Evolutionary conservation across 108 stramenopile species (phyloP).

Genomic region (Fragilaria crotonensis): DNA sequence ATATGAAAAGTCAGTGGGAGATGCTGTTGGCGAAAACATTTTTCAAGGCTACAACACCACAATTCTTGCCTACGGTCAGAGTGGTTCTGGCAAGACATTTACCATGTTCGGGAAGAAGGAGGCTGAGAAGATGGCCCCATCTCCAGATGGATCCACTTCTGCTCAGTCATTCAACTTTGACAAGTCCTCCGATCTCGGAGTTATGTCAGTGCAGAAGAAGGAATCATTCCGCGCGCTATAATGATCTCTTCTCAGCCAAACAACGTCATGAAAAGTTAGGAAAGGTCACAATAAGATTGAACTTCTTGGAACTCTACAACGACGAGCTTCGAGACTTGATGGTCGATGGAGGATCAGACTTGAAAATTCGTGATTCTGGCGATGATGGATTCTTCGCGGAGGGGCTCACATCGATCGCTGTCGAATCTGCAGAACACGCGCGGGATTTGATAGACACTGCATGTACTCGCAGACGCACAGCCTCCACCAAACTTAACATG

Average conservation of each 20-base stretch:
- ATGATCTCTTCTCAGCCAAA: slow-evolving; percentile 40
- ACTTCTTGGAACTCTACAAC: slow-evolving; percentile 47
- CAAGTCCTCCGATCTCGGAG: no score
- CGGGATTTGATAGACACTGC: slow-evolving; percentile 34
- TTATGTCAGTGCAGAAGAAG: slow-evolving; percentile 21
- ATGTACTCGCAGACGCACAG: slow-evolving; percentile 30
- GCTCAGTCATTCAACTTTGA: no score
- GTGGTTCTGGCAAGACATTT: slow-evolving; percentile 46
- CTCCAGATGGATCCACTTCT: no score
- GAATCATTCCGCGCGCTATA: slow-evolving; percentile 46
- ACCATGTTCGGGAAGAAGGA: slow-evolving; percentile 23
- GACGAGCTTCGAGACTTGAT: slow-evolving; percentile 42
- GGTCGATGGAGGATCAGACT: slow-evolving; percentile 4
- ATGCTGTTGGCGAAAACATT: slow-evolving; percentile 14
- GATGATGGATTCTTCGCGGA: slow-evolving; percentile 41
- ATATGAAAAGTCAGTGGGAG: slow-evolving; percentile 15
- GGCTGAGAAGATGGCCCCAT: no score
- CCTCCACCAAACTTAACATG: slow-evolving; percentile 71
- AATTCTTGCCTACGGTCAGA: slow-evolving; percentile 63
- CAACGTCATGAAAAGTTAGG: slow-evolving; percentile 12
- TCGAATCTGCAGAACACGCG: slow-evolving; percentile 30
- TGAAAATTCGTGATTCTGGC: slow-evolving; percentile 38
- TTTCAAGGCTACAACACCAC: slow-evolving; percentile 29
- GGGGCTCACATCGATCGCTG: slow-evolving; percentile 33
- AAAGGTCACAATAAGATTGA: slow-evolving; percentile 20